phyloP scores from a whole-genome alignment of 768 basidiomycete species.

The Lactifluus rugatus region DNA sequence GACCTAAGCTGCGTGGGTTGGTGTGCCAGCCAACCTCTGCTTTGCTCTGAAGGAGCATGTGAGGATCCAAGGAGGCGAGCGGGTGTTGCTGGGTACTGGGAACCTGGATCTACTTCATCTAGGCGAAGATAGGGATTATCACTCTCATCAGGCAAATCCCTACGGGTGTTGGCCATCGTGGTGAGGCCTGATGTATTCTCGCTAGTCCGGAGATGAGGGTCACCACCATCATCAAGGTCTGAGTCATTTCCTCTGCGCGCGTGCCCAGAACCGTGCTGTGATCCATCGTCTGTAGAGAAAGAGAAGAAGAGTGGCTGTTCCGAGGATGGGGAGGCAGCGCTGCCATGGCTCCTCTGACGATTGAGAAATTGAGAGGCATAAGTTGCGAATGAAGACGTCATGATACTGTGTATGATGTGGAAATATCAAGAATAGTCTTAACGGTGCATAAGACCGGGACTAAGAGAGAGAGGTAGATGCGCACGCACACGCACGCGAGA shows the following conservation, averaged over 20 bases:
- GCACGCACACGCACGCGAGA: background rate
- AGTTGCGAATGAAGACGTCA: constrained; percentile 67
- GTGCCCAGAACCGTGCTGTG: constrained; percentile 38
- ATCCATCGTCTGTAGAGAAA: constrained; percentile 66
- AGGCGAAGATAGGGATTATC: constrained; percentile 72
- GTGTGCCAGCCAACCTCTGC: constrained; percentile 60
- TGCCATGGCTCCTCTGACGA: constrained; percentile 36
- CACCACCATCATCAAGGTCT: constrained; percentile 64
- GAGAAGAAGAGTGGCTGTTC: constrained; percentile 83
- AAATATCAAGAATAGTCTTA: background rate
- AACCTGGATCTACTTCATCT: constrained; percentile 51
- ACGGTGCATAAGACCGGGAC: constrained; percentile 3
- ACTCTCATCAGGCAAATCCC: constrained; percentile 36
- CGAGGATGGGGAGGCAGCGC: constrained; percentile 42
- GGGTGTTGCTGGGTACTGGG: constrained; percentile 29
- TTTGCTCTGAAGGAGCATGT: constrained; percentile 27
- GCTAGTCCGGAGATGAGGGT: constrained; percentile 56
- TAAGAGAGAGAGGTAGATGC: background rate
- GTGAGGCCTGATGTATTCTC: constrained; percentile 25
- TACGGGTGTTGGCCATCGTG: constrained; percentile 23
- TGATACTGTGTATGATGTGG: constrained; percentile 14
- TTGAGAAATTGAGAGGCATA: constrained; percentile 78
- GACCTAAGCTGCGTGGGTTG: constrained; percentile 56
- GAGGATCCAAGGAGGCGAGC: constrained; percentile 32
- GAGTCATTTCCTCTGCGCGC: constrained; percentile 27